Evolutionary conservation across 2,329 filamentous ascomycete genomes (phyloP).

Genomic region (Talaromyces pinophilus): DNA sequence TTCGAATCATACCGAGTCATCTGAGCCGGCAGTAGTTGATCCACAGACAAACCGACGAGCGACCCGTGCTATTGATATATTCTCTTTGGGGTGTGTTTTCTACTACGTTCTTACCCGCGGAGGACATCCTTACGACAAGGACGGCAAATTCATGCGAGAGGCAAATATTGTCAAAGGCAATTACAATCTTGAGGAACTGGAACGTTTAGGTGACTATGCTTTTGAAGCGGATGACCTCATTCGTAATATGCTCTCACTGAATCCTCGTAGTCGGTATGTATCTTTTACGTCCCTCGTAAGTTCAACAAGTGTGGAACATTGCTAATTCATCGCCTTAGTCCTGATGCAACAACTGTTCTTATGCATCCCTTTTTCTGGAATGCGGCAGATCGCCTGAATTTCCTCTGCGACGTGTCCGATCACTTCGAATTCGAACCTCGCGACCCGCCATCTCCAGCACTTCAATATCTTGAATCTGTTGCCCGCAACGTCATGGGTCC

Average conservation of each 20-base stretch:
- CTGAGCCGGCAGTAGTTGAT: slow-evolving; percentile 56
- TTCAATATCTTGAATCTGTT: slow-evolving; percentile 60
- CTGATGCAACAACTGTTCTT: slow-evolving; percentile 76
- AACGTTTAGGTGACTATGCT: slow-evolving; percentile 77
- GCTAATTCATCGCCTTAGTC: slow-evolving; percentile 43
- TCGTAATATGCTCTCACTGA: slow-evolving; percentile 70
- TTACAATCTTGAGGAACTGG: slow-evolving; percentile 69
- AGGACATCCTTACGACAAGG: slow-evolving; percentile 88
- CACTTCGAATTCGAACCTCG: slow-evolving; percentile 92
- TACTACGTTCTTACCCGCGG: slow-evolving; percentile 97
- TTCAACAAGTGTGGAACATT: background rate
- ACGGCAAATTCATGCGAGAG: slow-evolving; percentile 92
- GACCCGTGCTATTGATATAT: slow-evolving; percentile 95
- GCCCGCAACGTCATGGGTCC: slow-evolving; percentile 50
- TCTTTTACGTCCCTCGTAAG: background rate
- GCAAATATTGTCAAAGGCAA: slow-evolving; percentile 94
- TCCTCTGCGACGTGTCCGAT: slow-evolving; percentile 95
- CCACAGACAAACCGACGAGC: slow-evolving; percentile 70
- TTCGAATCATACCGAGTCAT: slow-evolving; percentile 46
- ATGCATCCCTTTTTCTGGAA: slow-evolving; percentile 97
- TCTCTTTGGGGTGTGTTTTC: slow-evolving; percentile 95
- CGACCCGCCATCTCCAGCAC: slow-evolving; percentile 71
- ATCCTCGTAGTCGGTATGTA: slow-evolving; percentile 60
- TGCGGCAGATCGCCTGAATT: slow-evolving; percentile 80
- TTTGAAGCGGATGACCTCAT: slow-evolving; percentile 88